phyloP scores from a whole-genome alignment of 2,329 filamentous ascomycete genomes.

The Sporothrix brunneoviolacea region DNA sequence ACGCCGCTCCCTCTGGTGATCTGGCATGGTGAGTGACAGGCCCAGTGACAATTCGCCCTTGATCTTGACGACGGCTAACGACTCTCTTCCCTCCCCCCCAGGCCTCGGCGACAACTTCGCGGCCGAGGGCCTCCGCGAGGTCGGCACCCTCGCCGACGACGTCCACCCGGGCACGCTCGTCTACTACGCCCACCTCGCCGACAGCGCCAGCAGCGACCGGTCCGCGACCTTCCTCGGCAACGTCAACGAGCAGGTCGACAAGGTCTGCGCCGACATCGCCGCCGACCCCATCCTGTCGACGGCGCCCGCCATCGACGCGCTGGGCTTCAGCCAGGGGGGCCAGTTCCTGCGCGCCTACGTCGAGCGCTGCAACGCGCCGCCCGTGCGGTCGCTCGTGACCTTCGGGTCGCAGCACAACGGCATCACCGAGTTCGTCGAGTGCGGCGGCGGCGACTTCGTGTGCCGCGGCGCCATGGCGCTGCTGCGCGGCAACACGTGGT shows the following conservation, averaged over 20 bases:
- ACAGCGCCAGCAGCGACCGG: constrained; percentile 62
- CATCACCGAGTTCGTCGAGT: constrained; percentile 75
- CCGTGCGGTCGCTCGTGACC: constrained; percentile 72
- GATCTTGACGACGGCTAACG: not conserved
- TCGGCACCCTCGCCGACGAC: constrained; percentile 64
- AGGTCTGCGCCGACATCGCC: constrained; percentile 72
- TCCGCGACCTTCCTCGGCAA: constrained; percentile 88
- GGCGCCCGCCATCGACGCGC: constrained; percentile 76
- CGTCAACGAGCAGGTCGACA: constrained; percentile 66
- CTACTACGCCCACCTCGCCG: constrained; percentile 68
- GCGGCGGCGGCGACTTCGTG: constrained; percentile 64
- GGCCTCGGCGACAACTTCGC: constrained; percentile 66
- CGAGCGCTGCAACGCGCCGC: constrained; percentile 74
- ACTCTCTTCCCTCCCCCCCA: constrained; percentile 27
- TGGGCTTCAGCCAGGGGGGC: constrained; percentile 93
- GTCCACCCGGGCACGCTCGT: constrained; percentile 78
- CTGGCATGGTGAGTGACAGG: constrained; percentile 73
- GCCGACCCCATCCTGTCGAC: constrained; percentile 72
- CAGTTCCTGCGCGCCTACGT: constrained; percentile 91
- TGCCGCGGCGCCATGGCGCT: constrained; percentile 76
- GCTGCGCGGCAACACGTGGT: constrained; percentile 76
- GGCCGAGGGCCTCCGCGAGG: constrained; percentile 63
- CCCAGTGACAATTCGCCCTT: no score
- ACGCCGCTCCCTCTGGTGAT: constrained; percentile 83
- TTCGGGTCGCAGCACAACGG: constrained; percentile 92